Evolutionary conservation across 148 eudicot species (phyloP).

Genomic region (Fagopyrum tataricum): DNA sequence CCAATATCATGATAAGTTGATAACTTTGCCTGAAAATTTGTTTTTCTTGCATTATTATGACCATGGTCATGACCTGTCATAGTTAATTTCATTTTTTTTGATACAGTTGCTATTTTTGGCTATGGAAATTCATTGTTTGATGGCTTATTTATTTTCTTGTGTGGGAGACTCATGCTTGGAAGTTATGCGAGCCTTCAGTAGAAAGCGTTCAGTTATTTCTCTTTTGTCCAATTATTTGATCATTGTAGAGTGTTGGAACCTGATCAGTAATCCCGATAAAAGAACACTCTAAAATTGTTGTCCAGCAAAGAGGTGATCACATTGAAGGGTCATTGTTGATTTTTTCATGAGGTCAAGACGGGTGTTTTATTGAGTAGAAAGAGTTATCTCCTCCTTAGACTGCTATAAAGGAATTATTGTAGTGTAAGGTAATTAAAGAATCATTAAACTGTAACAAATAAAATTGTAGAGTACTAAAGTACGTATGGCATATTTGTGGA

Average conservation of each 20-base stretch:
- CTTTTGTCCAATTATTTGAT: neutral
- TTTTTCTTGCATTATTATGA: neutral
- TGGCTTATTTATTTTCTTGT: neutral
- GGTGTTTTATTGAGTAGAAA: neutral
- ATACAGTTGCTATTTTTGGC: neutral
- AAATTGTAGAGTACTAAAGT: neutral
- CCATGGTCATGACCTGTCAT: neutral
- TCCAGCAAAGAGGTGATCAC: neutral
- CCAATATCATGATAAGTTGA: neutral
- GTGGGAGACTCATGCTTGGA: neutral
- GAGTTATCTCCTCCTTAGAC: neutral
- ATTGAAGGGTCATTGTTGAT: too few species aligned
- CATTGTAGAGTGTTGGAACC: neutral
- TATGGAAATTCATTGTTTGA: conserved; percentile 2
- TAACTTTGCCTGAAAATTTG: neutral
- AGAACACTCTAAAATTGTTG: too few species aligned
- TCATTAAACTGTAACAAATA: neutral
- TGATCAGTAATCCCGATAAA: neutral
- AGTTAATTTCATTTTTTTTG: neutral
- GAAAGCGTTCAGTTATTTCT: too few species aligned
- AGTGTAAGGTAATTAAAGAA: neutral
- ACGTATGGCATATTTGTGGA: neutral
- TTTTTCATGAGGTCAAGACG: neutral
- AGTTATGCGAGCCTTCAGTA: neutral
- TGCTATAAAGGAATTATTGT: neutral